Base-by-base conservation (phyloP, 2,329 filamentous ascomycete genomes). In the Colletotrichum nymphaeae region DNA sequence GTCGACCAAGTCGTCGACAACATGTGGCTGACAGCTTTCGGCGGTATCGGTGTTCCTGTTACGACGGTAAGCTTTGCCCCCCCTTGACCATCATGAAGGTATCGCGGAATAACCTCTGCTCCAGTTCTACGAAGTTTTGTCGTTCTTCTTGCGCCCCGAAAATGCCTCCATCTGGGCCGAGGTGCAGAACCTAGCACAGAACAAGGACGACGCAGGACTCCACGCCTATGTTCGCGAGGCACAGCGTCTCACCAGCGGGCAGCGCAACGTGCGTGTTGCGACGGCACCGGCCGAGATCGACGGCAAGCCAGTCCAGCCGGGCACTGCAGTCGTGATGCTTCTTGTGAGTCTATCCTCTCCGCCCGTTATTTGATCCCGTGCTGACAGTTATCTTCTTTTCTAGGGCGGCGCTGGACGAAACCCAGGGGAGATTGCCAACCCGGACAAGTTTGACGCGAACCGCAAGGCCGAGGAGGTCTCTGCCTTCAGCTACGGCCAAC, bases 401-500 rank as follows among this genome's bases (percentile, higher is more conserved):
- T 8, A 85, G 84, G 83, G 82, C 63, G 77, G 79, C 46, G 81
- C 82, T 6, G 82, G 82, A 11, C 82, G 83, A 24, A 84, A 86
- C 75, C 75, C 81, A 1, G 73, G 78, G 19, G 82, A 83, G 28
- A 78, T 86, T 11, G 72, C 80, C 22, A 76, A 84, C 26, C 79
- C 85, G 1, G 76, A 80, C 49, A 79, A 81, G 67, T 88, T 89
- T 74, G 81, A 85, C 52, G 80, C 86, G 2, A 80, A 82, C 28
- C 84, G 87, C 68, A 80, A 84, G 71, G 76, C 76, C 4, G 80
- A 80, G 4, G 77, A 81, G 1, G 84, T 88, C 35, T 82, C 83
- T 1, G 80, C 85, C 24, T 88, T 84, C 72, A 85, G 85, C 75
- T 83, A 83, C 66, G 86, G 86, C 0, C 82, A 84, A 37, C 86